Evolutionary conservation across 2,329 filamentous ascomycete genomes (phyloP).

Genomic region (Epichloe uncinata): DNA sequence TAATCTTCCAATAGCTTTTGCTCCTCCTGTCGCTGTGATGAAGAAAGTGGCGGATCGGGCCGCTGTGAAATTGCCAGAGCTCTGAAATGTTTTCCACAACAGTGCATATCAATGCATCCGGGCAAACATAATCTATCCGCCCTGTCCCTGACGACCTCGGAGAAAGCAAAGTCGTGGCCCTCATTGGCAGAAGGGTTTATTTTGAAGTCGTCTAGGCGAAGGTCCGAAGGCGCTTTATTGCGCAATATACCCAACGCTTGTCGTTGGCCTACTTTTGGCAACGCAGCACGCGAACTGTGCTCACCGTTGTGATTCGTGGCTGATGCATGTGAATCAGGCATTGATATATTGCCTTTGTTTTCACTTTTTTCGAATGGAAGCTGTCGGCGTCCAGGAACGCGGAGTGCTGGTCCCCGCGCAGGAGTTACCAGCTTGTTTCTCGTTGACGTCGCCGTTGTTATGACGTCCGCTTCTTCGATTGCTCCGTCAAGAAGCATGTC

Average conservation of each 20-base stretch:
- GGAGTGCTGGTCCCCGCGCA: conserved; percentile 7
- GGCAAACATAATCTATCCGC: conserved; percentile 56
- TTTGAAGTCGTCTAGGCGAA: conserved; percentile 64
- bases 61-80: conserved; percentile 46
- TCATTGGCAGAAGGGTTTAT: conserved; percentile 62
- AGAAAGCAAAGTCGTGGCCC: conserved; percentile 58
- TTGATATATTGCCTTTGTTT: conserved; percentile 7
- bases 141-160: conserved; percentile 59
- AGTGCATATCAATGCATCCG: conserved; percentile 62
- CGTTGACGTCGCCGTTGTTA: background rate
- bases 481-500: conserved; percentile 20
- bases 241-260: conserved; percentile 32
- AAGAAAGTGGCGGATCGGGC: conserved; percentile 23
- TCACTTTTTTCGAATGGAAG: conserved; percentile 25
- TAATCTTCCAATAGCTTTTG: conserved; percentile 40
- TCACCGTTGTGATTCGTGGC: background rate
- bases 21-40: conserved; percentile 27
- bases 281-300: background rate
- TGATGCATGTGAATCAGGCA: background rate
- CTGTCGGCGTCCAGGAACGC: conserved; percentile 27
- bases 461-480: background rate
- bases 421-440: background rate
- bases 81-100: conserved; percentile 61
- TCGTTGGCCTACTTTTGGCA: background rate
- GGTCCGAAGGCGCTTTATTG: conserved; percentile 37